Conservation (phyloP, 352 stramenopile genomes). For the Globisporangium iwayamae region DNA sequence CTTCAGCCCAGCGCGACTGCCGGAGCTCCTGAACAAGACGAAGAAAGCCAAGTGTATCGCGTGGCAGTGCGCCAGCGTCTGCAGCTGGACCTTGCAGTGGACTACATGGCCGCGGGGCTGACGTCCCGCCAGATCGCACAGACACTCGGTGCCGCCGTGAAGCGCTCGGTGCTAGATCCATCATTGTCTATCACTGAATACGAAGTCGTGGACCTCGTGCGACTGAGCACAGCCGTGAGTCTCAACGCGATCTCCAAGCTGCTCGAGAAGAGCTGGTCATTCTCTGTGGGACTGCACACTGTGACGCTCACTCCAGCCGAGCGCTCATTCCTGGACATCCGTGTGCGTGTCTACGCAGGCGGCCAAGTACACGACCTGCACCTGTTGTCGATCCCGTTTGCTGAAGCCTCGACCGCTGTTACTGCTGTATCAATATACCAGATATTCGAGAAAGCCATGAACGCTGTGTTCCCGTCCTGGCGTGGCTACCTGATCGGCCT, state of each 20-base stretch:
- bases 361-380: slow-evolving; percentile 37
- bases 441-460: slow-evolving; percentile 30
- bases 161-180: slow-evolving; percentile 18
- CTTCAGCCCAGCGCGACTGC: background rate
- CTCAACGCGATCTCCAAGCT: slow-evolving; percentile 33
- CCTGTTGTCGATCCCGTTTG: slow-evolving; percentile 32
- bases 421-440: slow-evolving; percentile 22
- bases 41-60: slow-evolving; percentile 16
- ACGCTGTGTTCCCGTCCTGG: slow-evolving; percentile 36
- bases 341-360: slow-evolving; percentile 32
- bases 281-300: slow-evolving; percentile 40
- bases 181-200: slow-evolving; percentile 12
- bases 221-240: slow-evolving; percentile 38
- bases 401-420: slow-evolving; percentile 18
- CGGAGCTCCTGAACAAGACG: background rate
- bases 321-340: slow-evolving; percentile 41
- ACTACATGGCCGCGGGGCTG: slow-evolving; percentile 21
- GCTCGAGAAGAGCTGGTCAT: slow-evolving; percentile 38
- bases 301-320: slow-evolving; percentile 16
- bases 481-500: slow-evolving; percentile 32
- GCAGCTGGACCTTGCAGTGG: slow-evolving; percentile 25
- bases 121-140: slow-evolving; percentile 18
- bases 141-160: slow-evolving; percentile 18
- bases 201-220: slow-evolving; percentile 27
- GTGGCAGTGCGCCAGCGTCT: slow-evolving; percentile 16